Percentiles rank a stretch among this genome's conserved stretches.
Evolutionary conservation across 495 filamentous ascomycete species (phyloP).

Genomic region (Venustampulla echinocandica): DNA sequence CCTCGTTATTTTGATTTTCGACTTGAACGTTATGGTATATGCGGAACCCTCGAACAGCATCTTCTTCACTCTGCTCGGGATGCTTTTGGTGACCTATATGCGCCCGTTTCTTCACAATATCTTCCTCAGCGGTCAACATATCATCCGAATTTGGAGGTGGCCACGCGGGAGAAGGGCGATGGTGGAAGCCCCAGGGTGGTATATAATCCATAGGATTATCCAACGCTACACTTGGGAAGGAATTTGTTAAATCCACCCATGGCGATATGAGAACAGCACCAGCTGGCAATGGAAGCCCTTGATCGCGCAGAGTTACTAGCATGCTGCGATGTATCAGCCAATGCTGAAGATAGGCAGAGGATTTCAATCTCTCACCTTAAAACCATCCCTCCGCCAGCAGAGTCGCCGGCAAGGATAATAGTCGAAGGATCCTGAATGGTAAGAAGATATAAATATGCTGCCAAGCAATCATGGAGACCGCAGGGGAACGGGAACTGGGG

Average conservation of each 20-base stretch:
- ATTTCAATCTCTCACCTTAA: slow-evolving; percentile 39
- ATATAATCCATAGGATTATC: slow-evolving; percentile 78
- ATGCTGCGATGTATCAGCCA: slow-evolving; percentile 37
- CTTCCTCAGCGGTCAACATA: slow-evolving; percentile 22
- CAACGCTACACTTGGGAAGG: slow-evolving; percentile 76
- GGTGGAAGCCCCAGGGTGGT: slow-evolving; percentile 74
- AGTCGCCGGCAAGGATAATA: slow-evolving; percentile 79
- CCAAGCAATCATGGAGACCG: slow-evolving; percentile 77
- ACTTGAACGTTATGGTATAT: slow-evolving; percentile 9
- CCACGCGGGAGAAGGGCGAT: slow-evolving; percentile 77
- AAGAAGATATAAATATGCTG: slow-evolving; percentile 76
- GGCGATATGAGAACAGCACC: slow-evolving; percentile 86
- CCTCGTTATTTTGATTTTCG: slow-evolving; percentile 13
- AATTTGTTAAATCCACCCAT: slow-evolving; percentile 91
- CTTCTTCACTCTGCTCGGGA: slow-evolving; percentile 17
- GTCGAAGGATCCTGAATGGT: slow-evolving; percentile 63
- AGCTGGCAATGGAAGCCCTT: slow-evolving; percentile 70
- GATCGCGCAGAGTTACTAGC: slow-evolving; percentile 74
- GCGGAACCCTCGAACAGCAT: slow-evolving; percentile 24
- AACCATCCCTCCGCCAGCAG: slow-evolving; percentile 83
- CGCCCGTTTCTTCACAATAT: slow-evolving; percentile 14
- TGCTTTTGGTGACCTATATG: slow-evolving; percentile 2
- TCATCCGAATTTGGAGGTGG: slow-evolving; percentile 74
- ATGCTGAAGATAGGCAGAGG: not conserved
- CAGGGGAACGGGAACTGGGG: slow-evolving; percentile 96